Evolutionary conservation across 2,329 filamentous ascomycete species (phyloP), one percentile per base, ranked within the genome.

Genomic region (Pestalotiopsis fici): DNA sequence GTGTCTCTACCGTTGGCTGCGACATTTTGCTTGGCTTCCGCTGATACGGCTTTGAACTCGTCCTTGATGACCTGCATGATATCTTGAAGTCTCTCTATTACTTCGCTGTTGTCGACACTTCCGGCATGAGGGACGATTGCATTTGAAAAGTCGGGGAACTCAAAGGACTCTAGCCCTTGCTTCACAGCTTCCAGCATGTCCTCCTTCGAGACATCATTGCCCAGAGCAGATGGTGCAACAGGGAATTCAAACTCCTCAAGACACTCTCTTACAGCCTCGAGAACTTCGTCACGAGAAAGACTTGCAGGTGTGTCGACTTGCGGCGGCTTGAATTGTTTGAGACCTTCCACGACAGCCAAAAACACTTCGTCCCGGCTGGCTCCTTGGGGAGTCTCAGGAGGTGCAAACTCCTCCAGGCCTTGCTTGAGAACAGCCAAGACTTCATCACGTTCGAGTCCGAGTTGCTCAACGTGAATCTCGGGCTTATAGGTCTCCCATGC

Each of bases 401-500:
- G 84, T 1, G 86, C 85, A 75, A 96, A 94, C 59, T 94, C 89
- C 71, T 93, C 90, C 0, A 98, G 86, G 0, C 95, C 95, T 81
- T 98, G 92, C 72, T 93, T 90, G 28, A 98, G 85, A 71, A 94
- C 97, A 50, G 92, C 90, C 15, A 98, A 84, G 60, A 98, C 92
- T 75, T 98, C 95, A 13, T 98, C 94, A 4, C 94, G 88, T 77
- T 97, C 95, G 1, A 98, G 84, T 2, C 95, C 95, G 69, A 97
- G 92, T 74, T 97, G 94, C 73, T 97, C 92, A 4, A 97, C 86
- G 73, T 97, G 91, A 63, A 97, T 94, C 73, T 98, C 94, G 1
- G 95, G 95, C 80, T 97, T 97, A 81, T 97, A 97, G 65, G 90
- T 93, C 76, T 98, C 95, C 89, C 94, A 97, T 1, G 95, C 95